These are phyloP conservation scores for Diutina pseudorugosa DNA, from an alignment of 1,139 yeast genomes.

Conservation along the genomic window DNA sequence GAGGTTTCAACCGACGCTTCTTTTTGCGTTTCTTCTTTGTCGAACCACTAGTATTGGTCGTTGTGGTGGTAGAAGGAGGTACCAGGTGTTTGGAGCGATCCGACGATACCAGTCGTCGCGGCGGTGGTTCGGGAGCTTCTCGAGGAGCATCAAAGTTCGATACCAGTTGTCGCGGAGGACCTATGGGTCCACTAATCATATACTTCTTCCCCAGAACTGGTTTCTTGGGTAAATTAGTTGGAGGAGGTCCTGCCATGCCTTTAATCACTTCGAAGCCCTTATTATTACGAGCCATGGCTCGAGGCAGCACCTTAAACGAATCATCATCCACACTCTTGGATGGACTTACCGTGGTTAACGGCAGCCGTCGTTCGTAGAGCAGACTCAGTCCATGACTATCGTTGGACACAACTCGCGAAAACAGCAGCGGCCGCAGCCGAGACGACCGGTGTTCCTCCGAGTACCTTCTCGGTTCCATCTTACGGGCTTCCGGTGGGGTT, in stretches of 20 bases:
- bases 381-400: neutral
- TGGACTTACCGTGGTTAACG: neutral
- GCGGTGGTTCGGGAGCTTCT: neutral
- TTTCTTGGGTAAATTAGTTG: neutral
- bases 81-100: neutral
- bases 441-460: neutral
- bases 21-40: conserved; percentile 1
- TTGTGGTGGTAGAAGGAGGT: neutral
- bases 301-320: neutral
- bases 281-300: neutral
- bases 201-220: neutral
- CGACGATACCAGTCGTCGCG: neutral
- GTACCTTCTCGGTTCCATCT: neutral
- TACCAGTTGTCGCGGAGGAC: neutral
- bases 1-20: neutral
- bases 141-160: neutral
- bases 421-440: conserved; percentile 1
- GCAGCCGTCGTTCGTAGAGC: neutral
- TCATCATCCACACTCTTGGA: neutral
- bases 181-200: neutral
- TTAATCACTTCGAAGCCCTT: conserved; percentile 2
- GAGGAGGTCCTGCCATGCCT: neutral
- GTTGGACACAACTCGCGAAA: neutral
- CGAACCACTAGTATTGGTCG: no score
- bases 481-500: neutral